phyloP scores from a whole-genome alignment of 2,329 filamentous ascomycete genomes.

The Trichophyton benhamiae region DNA sequence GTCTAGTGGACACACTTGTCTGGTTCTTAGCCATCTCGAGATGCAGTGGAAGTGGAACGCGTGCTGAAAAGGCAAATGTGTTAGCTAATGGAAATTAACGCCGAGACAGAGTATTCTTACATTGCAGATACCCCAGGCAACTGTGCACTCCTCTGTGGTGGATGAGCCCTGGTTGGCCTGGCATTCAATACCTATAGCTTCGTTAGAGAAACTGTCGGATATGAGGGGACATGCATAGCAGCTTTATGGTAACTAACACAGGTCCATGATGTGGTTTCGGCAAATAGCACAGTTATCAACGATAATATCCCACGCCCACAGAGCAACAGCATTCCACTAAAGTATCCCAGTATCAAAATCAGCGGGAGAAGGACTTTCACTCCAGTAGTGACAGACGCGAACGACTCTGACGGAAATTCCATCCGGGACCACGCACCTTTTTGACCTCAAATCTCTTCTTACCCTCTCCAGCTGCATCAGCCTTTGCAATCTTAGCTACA shows the following conservation, averaged over 20 bases:
- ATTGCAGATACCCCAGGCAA: constrained; percentile 98
- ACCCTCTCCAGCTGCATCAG: constrained; percentile 45
- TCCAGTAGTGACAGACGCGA: not conserved
- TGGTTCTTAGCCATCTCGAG: constrained; percentile 97
- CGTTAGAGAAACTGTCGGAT: not conserved
- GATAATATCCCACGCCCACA: constrained; percentile 99
- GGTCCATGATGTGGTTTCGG: constrained; percentile 98
- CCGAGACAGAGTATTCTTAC: constrained; percentile 42
- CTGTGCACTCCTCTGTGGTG: constrained; percentile 94
- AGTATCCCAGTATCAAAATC: not conserved
- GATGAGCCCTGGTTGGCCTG: constrained; percentile 97
- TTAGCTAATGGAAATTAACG: constrained; percentile 3
- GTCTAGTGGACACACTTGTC: constrained; percentile 92
- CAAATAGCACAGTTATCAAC: constrained; percentile 99
- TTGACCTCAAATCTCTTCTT: constrained; percentile 99
- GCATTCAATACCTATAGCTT: constrained; percentile 70
- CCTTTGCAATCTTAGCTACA: constrained; percentile 46
- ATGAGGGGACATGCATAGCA: not conserved
- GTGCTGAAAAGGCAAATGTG: constrained; percentile 49
- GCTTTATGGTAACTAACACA: constrained; percentile 49
- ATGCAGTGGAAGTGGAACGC: constrained; percentile 99
- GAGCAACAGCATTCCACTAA: constrained; percentile 94
- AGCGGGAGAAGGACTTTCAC: not conserved
- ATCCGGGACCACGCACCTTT: constrained; percentile 51
- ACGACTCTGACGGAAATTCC: not conserved